Conservation (phyloP, 2,329 filamentous ascomycete species). For the Epichloe bromicola region DNA sequence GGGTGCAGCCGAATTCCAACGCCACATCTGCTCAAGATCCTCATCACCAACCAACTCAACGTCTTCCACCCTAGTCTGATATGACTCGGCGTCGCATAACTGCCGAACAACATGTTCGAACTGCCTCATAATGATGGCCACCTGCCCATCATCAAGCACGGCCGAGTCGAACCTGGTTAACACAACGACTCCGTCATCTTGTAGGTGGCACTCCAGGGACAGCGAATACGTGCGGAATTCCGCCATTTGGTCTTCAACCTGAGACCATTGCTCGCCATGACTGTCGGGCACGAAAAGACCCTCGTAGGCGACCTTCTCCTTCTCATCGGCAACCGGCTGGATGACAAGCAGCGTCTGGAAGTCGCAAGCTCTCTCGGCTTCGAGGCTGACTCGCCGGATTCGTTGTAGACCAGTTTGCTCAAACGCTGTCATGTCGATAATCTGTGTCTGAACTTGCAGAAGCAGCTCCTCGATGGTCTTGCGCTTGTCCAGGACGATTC, state of each 20-base stretch:
- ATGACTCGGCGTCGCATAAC: conserved; percentile 1
- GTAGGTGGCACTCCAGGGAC: conserved; percentile 1
- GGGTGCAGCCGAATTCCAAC: conserved; percentile 1
- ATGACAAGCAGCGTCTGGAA: conserved; percentile 9
- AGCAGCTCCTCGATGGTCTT: conserved; percentile 7
- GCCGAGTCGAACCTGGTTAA: conserved; percentile 7
- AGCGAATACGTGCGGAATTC: conserved; percentile 3
- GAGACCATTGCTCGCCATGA: not conserved
- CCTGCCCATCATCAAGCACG: conserved; percentile 4
- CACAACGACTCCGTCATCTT: conserved; percentile 4
- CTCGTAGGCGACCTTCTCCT: conserved; percentile 1
- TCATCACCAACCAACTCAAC: not conserved
- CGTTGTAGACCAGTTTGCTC: conserved; percentile 17
- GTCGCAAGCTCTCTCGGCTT: conserved; percentile 8
- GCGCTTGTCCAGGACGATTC: conserved; percentile 7
- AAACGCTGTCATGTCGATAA: conserved; percentile 12
- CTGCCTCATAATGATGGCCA: conserved; percentile 3
- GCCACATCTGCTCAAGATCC: conserved; percentile 3
- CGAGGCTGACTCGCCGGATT: conserved; percentile 11
- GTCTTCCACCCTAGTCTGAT: conserved; percentile 3
- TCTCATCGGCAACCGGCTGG: conserved; percentile 1
- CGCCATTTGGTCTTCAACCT: not conserved
- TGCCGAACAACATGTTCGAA: conserved; percentile 7
- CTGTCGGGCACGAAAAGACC: not conserved
- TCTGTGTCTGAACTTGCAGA: conserved; percentile 12